Evolutionary conservation across 345 rosid species (phyloP).

Genomic region (Euphorbia lathyris): DNA sequence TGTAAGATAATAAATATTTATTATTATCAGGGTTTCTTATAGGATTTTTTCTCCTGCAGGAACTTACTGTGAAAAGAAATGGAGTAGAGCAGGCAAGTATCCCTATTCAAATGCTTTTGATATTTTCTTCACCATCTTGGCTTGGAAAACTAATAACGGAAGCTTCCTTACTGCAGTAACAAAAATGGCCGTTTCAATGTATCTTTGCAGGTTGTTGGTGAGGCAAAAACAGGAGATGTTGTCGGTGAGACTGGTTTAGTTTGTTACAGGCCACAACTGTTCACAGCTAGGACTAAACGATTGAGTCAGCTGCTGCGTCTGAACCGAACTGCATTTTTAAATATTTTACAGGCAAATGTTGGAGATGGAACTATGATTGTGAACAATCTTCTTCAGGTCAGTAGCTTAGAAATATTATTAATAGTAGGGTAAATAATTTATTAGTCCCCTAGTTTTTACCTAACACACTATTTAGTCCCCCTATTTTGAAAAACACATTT

Average conservation of each 20-base stretch:
- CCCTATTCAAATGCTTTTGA: conserved; percentile 1
- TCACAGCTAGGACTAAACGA: conserved; percentile 78
- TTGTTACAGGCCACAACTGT: conserved; percentile 86
- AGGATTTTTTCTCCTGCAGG: conserved; percentile 39
- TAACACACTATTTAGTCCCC: too few relatives aligned
- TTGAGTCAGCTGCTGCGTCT: conserved; percentile 84
- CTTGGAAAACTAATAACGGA: neutral
- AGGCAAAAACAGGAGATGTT: conserved; percentile 64
- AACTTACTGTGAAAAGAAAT: conserved; percentile 46
- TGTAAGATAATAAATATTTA: neutral
- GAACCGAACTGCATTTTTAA: conserved; percentile 68
- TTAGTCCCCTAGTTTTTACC: too few relatives aligned
- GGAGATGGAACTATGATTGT: conserved; percentile 89
- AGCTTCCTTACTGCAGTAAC: conserved; percentile 5
- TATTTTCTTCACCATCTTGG: conserved; percentile 9
- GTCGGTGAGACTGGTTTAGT: conserved; percentile 80
- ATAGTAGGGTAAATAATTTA: too few relatives aligned
- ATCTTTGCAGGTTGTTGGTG: conserved; percentile 53
- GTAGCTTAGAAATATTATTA: conserved; percentile 1
- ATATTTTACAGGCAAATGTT: conserved; percentile 73
- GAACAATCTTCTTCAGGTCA: conserved; percentile 88
- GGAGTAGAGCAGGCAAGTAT: conserved; percentile 67
- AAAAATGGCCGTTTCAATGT: conserved; percentile 5
- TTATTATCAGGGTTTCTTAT: conserved; percentile 19
- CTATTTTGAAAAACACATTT: too few relatives aligned